A percentile compares a stretch with the other conserved stretches of the same genome.
These are phyloP conservation scores for Chrysanthemum seticuspe DNA, from an alignment of 129 eudicot genomes.

Conservation along the genomic window DNA sequence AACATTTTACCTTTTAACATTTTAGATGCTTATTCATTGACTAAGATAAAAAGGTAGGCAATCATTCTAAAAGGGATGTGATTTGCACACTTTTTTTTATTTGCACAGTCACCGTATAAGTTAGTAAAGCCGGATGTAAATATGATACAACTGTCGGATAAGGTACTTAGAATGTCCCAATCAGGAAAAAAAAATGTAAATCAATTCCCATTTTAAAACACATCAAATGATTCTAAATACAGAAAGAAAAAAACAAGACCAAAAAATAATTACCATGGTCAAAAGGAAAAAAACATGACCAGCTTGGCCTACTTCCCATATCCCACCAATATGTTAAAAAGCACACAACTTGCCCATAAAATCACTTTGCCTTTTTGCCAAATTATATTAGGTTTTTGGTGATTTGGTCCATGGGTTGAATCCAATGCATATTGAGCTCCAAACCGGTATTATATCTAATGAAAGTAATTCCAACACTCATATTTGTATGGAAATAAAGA, in stretches of 20 bases:
- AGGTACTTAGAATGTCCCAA: too few relatives aligned
- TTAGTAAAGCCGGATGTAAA: too few relatives aligned
- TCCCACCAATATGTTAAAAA: constrained; percentile 26
- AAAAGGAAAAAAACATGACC: constrained; percentile 12
- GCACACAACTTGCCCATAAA: constrained; percentile 22
- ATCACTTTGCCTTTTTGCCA: constrained; percentile 21
- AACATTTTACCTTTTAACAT: not conserved
- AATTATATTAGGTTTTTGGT: constrained; percentile 1
- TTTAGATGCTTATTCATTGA: too few relatives aligned
- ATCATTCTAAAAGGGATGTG: too few relatives aligned
- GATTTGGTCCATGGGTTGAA: not conserved
- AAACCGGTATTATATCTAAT: not conserved
- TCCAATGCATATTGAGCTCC: not conserved
- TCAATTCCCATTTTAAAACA: not conserved
- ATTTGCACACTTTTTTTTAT: too few relatives aligned
- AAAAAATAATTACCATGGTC: constrained; percentile 10
- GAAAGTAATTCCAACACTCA: not conserved
- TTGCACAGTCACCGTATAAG: too few relatives aligned
- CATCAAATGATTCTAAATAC: not conserved
- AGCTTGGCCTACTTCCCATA: constrained; percentile 27
- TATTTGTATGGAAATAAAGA: not conserved
- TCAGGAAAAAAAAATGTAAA: too few relatives aligned
- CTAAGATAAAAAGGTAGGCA: too few relatives aligned
- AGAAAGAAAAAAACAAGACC: not conserved
- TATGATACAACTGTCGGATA: too few relatives aligned